These are phyloP conservation scores for Durotheca rogersii DNA, from an alignment of 495 filamentous ascomycete genomes.

Conservation along the genomic window DNA sequence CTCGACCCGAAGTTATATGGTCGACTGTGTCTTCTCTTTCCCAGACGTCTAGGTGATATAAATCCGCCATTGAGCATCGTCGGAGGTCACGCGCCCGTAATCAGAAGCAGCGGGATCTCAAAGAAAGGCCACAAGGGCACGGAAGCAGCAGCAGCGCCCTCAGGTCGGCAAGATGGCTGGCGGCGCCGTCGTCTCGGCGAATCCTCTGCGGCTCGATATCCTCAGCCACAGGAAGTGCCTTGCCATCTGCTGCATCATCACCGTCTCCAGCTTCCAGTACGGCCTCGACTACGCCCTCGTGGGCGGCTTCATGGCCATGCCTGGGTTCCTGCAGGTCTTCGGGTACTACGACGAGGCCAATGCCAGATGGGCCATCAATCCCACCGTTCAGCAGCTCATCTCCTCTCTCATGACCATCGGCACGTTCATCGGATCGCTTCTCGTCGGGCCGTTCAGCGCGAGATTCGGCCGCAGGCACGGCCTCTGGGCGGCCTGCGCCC, in stretches of 20 bases:
- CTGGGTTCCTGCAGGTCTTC: slow-evolving; percentile 48
- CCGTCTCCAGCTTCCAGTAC: slow-evolving; percentile 43
- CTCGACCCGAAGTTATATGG: no score
- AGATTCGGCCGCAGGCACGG: slow-evolving; percentile 44
- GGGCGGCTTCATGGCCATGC: slow-evolving; percentile 46
- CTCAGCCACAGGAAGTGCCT: slow-evolving; percentile 36
- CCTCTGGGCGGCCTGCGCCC: slow-evolving; percentile 44
- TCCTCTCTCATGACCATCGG: slow-evolving; percentile 55
- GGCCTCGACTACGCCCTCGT: slow-evolving; percentile 42
- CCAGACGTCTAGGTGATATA: no score
- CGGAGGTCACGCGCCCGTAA: no score
- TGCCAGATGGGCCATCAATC: slow-evolving; percentile 36
- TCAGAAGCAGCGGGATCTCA: no score
- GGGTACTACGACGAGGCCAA: slow-evolving; percentile 39
- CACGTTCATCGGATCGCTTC: slow-evolving; percentile 50
- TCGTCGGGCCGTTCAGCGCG: slow-evolving; percentile 48
- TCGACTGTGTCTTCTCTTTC: no score
- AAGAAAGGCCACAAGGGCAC: no score
- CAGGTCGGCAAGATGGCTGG: no score
- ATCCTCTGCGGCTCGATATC: slow-evolving; percentile 34
- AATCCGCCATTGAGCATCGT: no score
- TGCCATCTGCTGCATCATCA: slow-evolving; percentile 39
- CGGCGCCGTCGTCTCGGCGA: slow-evolving; percentile 31
- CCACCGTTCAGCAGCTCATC: slow-evolving; percentile 52
- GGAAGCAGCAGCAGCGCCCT: no score